Evolutionary conservation across 1,284 basidiomycete genomes (phyloP).

Genomic region (Trametes pubescens): DNA sequence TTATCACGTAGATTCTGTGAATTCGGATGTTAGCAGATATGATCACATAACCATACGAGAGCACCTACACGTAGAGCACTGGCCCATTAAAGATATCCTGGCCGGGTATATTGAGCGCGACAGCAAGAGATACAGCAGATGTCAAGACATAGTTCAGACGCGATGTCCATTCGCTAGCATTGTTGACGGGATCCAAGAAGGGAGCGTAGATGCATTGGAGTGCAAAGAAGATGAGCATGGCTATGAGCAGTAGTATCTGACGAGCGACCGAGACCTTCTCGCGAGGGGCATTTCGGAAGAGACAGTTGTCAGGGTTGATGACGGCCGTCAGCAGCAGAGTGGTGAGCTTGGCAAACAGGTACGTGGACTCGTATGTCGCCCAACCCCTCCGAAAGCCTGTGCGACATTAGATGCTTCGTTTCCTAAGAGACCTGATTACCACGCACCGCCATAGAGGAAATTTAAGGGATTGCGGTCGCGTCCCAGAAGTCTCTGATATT

Average conservation of each 20-base stretch:
- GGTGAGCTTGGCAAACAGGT: conserved; percentile 74
- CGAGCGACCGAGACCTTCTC: conserved; percentile 64
- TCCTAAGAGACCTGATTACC: conserved; percentile 9
- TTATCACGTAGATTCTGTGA: conserved; percentile 67
- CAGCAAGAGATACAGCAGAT: conserved; percentile 65
- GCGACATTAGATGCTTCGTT: not conserved
- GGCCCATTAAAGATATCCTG: conserved; percentile 62
- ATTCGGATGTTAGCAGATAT: not conserved
- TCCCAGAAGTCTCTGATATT: conserved; percentile 73
- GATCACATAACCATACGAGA: too few relatives aligned
- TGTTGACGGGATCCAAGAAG: conserved; percentile 77
- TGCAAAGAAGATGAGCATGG: conserved; percentile 68
- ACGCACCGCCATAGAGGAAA: conserved; percentile 75
- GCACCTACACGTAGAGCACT: conserved; percentile 66
- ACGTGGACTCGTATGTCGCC: conserved; percentile 70
- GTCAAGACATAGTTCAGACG: conserved; percentile 75
- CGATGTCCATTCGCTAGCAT: conserved; percentile 81
- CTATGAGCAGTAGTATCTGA: conserved; percentile 68
- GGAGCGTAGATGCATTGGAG: conserved; percentile 69
- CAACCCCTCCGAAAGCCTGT: conserved; percentile 75
- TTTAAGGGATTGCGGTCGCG: conserved; percentile 75
- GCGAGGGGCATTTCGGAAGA: conserved; percentile 66
- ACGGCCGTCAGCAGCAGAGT: conserved; percentile 74
- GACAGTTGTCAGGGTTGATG: conserved; percentile 76
- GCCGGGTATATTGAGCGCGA: conserved; percentile 64